phyloP scores from a whole-genome alignment of 768 basidiomycete species.

The Agaricus bisporus region DNA sequence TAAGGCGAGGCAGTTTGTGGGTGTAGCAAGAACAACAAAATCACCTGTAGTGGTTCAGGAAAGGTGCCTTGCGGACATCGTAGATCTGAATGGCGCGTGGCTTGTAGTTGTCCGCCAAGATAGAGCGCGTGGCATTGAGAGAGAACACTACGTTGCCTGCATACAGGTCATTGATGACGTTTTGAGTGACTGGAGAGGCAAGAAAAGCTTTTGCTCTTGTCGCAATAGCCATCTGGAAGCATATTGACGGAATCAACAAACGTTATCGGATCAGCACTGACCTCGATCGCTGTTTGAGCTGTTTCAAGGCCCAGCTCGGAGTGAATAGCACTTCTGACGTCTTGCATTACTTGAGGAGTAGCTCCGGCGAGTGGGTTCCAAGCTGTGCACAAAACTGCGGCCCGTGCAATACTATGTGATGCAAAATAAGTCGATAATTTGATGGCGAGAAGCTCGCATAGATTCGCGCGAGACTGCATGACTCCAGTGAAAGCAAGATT shows the following conservation, averaged over 20 bases:
- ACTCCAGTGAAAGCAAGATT: constrained; percentile 77
- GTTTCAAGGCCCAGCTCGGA: constrained; percentile 57
- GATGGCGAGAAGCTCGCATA: constrained; percentile 87
- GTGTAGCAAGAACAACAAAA: not conserved
- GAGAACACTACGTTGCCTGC: constrained; percentile 71
- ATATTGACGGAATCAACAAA: not conserved
- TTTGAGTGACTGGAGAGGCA: constrained; percentile 77
- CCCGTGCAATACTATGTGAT: constrained; percentile 66
- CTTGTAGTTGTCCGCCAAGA: constrained; percentile 90
- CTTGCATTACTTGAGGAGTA: constrained; percentile 54
- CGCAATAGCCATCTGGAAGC: constrained; percentile 75
- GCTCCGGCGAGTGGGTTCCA: constrained; percentile 88
- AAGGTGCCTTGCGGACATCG: constrained; percentile 56
- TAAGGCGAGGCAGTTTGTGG: constrained; percentile 2
- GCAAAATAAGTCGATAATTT: constrained; percentile 78
- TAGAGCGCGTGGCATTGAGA: constrained; percentile 54
- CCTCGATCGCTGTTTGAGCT: constrained; percentile 82
- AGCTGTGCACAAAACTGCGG: constrained; percentile 71
- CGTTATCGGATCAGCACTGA: constrained; percentile 26
- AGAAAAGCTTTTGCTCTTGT: constrained; percentile 83
- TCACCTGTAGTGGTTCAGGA: constrained; percentile 81
- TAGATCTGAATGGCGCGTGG: constrained; percentile 69
- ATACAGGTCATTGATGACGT: constrained; percentile 84
- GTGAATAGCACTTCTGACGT: constrained; percentile 54
- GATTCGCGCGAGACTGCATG: constrained; percentile 57